Conservation (phyloP, 495 filamentous ascomycete species). For the Sabuloglossum arenarium region DNA sequence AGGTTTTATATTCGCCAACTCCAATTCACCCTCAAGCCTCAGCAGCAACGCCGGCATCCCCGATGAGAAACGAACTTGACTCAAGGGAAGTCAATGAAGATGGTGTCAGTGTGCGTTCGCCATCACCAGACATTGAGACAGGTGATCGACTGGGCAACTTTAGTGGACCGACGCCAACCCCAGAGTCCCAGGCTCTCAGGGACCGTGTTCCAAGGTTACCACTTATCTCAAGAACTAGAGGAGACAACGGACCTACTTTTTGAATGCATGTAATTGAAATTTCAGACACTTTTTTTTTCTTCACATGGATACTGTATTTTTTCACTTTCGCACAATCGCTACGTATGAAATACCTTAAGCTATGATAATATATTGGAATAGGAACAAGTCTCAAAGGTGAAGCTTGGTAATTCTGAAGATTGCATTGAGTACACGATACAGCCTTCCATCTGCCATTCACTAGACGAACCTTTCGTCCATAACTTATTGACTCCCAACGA, state of each 20-base stretch:
- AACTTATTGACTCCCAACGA: background rate
- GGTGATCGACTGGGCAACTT: background rate
- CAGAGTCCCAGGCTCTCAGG: background rate
- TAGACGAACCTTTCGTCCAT: background rate
- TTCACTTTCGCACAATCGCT: background rate
- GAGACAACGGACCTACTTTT: background rate
- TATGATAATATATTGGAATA: background rate
- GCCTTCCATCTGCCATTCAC: background rate
- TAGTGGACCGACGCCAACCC: background rate
- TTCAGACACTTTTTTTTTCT: background rate
- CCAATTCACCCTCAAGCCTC: background rate
- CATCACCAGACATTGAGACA: slow-evolving; percentile 8
- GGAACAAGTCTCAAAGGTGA: background rate
- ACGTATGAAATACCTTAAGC: background rate
- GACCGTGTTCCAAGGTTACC: background rate
- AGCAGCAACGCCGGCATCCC: slow-evolving; percentile 1
- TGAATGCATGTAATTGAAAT: background rate
- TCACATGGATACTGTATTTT: background rate
- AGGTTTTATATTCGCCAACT: background rate
- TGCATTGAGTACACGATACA: background rate
- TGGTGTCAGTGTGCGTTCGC: slow-evolving; percentile 12
- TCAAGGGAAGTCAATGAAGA: slow-evolving; percentile 11
- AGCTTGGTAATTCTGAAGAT: background rate
- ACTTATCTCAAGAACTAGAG: background rate
- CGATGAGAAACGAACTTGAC: slow-evolving; percentile 6